These are phyloP conservation scores for Xanthoconium separans DNA, from an alignment of 1,284 basidiomycete genomes.

Conservation along the genomic window DNA sequence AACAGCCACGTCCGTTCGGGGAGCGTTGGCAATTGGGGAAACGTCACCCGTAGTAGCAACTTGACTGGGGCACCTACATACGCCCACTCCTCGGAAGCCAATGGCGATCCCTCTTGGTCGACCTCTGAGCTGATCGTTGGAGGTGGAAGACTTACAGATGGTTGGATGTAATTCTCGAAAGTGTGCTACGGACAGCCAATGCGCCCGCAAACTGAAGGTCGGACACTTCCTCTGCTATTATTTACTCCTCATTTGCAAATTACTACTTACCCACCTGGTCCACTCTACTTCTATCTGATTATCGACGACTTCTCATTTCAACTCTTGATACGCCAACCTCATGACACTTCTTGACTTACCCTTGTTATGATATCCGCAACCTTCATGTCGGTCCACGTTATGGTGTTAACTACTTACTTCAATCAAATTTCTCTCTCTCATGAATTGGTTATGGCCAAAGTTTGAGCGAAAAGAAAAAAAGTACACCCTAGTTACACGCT, in stretches of 20 bases:
- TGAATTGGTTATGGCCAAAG: not conserved
- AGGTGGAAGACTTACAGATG: constrained; percentile 57
- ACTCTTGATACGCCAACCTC: constrained; percentile 25
- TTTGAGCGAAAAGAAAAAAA: not conserved
- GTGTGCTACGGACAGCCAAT: constrained; percentile 7
- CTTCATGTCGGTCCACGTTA: constrained; percentile 43
- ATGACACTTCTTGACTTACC: constrained; percentile 39
- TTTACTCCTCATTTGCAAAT: constrained; percentile 3
- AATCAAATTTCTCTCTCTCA: constrained; percentile 37
- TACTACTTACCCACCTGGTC: constrained; percentile 5
- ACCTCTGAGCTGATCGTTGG: constrained; percentile 59
- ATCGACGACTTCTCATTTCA: constrained; percentile 3
- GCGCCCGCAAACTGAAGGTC: constrained; percentile 12
- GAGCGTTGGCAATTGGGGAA: constrained; percentile 76
- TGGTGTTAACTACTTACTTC: constrained; percentile 52
- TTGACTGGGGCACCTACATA: constrained; percentile 50
- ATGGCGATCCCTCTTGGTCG: constrained; percentile 63
- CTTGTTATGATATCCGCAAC: constrained; percentile 41
- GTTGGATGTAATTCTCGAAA: constrained; percentile 36
- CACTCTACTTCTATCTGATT: constrained; percentile 5
- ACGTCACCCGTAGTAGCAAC: constrained; percentile 53
- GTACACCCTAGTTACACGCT: constrained; percentile 35
- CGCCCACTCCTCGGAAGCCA: constrained; percentile 54
- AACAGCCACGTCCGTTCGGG: constrained; percentile 71
- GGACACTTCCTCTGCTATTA: constrained; percentile 19